Percentiles rank a stretch among this genome's conserved stretches.
phyloP scores from a whole-genome alignment of 805 yeast genomes.

The Cyberlindnera bimundalis region DNA sequence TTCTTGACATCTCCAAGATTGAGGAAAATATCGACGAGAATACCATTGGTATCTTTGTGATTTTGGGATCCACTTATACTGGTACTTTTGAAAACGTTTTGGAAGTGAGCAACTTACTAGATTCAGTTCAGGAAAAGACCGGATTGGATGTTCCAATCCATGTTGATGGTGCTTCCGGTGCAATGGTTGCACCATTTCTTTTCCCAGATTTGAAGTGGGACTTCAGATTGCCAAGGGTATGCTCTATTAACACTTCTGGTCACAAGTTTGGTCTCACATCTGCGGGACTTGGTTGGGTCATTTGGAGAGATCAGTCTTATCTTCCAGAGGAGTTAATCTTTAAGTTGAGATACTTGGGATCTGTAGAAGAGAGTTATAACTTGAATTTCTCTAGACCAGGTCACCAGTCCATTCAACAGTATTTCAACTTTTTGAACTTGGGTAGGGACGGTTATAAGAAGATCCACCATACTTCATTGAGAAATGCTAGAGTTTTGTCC shows the following conservation, averaged over 20 bases:
- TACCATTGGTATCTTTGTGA: conserved; percentile 87
- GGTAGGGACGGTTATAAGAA: conserved; percentile 72
- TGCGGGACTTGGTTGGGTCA: conserved; percentile 91
- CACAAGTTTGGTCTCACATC: conserved; percentile 90
- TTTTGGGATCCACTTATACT: conserved; percentile 88
- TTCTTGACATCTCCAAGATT: conserved; percentile 59
- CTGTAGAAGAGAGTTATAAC: conserved; percentile 81
- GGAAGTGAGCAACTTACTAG: conserved; percentile 58
- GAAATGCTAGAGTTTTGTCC: conserved; percentile 68
- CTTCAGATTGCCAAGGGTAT: conserved; percentile 71
- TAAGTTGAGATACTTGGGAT: conserved; percentile 81
- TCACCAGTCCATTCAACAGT: conserved; percentile 84
- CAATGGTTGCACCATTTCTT: conserved; percentile 79
- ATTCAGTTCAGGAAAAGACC: conserved; percentile 60
- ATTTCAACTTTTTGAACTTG: conserved; percentile 68
- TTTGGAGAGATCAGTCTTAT: conserved; percentile 65
- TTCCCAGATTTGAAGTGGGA: conserved; percentile 83
- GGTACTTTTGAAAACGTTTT: conserved; percentile 85
- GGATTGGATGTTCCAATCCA: conserved; percentile 78
- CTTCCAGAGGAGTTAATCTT: conserved; percentile 74
- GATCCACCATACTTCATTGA: conserved; percentile 57
- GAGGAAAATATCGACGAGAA: conserved; percentile 76
- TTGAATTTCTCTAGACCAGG: conserved; percentile 93
- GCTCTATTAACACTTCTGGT: conserved; percentile 84
- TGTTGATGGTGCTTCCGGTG: conserved; percentile 94